phyloP scores from a whole-genome alignment of 306 rosid species.

The Leucaena leucocephala region DNA sequence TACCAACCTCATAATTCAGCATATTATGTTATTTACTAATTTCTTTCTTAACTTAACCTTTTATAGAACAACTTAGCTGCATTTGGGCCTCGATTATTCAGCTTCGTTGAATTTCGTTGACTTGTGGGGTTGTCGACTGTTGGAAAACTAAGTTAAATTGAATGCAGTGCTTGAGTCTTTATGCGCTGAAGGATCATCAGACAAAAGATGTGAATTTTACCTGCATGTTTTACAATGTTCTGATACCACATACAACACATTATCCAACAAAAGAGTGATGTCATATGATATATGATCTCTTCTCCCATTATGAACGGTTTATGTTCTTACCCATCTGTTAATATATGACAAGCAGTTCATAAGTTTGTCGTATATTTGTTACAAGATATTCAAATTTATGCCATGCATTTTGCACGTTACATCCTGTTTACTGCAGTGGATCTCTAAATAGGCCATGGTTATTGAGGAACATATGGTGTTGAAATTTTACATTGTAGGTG shows the following conservation, averaged over 20 bases:
- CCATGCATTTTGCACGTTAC: not conserved
- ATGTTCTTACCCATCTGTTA: not conserved
- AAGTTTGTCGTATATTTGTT: not conserved
- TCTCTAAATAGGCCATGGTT: conserved; percentile 16
- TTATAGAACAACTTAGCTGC: not conserved
- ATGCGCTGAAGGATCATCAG: not conserved
- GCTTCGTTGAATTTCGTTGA: conserved; percentile 15
- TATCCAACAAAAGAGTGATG: not conserved
- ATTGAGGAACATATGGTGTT: conserved; percentile 39
- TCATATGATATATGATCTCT: not conserved
- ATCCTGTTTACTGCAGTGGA: conserved; percentile 20
- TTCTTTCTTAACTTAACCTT: conserved; percentile 9
- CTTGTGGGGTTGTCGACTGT: not conserved
- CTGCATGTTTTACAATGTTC: not conserved
- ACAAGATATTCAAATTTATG: not conserved
- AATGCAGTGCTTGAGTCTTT: not conserved
- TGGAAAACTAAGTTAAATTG: not conserved
- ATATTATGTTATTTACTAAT: not conserved
- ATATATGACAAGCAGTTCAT: not conserved
- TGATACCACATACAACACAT: not conserved
- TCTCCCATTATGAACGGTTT: not conserved
- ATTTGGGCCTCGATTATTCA: not conserved
- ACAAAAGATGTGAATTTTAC: not conserved
- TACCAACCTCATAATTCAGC: not conserved
- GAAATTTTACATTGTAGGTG: conserved; percentile 58